Evolutionary conservation across 129 eudicot genomes (phyloP).

Genomic region (Lactuca saligna): DNA sequence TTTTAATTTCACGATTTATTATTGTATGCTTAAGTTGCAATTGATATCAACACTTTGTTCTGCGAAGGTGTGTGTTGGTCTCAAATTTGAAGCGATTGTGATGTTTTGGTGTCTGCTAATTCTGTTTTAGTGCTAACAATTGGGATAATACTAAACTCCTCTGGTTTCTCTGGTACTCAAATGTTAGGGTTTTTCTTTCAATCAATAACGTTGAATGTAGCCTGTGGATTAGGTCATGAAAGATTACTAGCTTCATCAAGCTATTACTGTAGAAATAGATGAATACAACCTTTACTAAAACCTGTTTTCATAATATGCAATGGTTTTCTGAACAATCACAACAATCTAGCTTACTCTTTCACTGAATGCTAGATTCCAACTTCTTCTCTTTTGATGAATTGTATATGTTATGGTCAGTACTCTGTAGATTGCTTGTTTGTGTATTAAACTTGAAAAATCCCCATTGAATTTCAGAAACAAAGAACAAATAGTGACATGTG

Average conservation of each 20-base stretch:
- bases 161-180: constrained; percentile 2
- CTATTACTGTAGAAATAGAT: constrained; percentile 8
- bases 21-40: background rate
- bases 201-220: background rate
- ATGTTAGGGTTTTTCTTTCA: background rate
- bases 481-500: constrained; percentile 61
- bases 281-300: background rate
- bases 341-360: background rate
- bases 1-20: background rate
- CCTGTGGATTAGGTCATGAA: background rate
- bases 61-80: constrained; percentile 1
- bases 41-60: background rate
- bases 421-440: constrained; percentile 4
- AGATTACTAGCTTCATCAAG: background rate
- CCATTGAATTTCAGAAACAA: constrained; percentile 58
- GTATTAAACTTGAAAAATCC: constrained; percentile 11
- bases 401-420: background rate
- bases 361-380: background rate
- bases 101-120: background rate
- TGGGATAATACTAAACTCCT: background rate
- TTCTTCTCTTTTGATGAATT: constrained; percentile 1
- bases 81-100: constrained; percentile 15
- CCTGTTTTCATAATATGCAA: background rate
- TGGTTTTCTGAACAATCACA: background rate
- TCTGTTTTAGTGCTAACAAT: background rate